A percentile compares a stretch with the other conserved stretches of the same genome.
phyloP scores from a whole-genome alignment of 139 green algal genomes.

The Desmodesmus armatus region DNA sequence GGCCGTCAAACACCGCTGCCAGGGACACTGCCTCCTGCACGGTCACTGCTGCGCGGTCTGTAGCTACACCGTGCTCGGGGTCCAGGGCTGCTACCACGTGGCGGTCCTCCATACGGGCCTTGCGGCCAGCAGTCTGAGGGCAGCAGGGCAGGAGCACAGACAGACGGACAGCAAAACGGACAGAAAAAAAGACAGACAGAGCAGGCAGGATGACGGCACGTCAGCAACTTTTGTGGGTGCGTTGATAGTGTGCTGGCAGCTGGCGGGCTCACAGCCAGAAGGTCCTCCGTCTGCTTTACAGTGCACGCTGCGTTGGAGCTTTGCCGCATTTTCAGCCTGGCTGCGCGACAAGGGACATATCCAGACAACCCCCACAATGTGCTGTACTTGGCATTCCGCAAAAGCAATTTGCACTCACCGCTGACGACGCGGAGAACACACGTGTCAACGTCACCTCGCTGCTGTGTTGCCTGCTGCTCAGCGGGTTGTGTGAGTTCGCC shows the following conservation, averaged over 20 bases:
- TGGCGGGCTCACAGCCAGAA: too few relatives aligned
- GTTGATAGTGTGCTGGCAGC: too few relatives aligned
- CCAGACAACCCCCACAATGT: too few relatives aligned
- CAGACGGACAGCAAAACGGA: not conserved
- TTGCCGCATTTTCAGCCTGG: too few relatives aligned
- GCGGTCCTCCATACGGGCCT: constrained; percentile 40
- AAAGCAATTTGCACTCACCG: too few relatives aligned
- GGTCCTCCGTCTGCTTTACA: too few relatives aligned
- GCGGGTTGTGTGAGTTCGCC: not conserved
- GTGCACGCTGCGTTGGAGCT: too few relatives aligned
- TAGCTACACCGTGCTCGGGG: not conserved
- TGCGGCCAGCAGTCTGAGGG: constrained; percentile 20
- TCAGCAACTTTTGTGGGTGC: too few relatives aligned
- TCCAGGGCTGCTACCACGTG: constrained; percentile 45
- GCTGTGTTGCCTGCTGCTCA: not conserved
- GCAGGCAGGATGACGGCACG: not conserved
- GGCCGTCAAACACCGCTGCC: constrained; percentile 46
- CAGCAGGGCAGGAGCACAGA: not conserved
- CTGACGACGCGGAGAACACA: constrained; percentile 23
- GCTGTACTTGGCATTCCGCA: too few relatives aligned
- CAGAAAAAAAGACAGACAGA: not conserved
- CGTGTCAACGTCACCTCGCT: not conserved
- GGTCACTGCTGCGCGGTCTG: not conserved
- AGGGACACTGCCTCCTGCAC: constrained; percentile 20
- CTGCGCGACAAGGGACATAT: too few relatives aligned